Base-by-base conservation (phyloP, 257 asterid species). In the Scutellaria barbata region DNA sequence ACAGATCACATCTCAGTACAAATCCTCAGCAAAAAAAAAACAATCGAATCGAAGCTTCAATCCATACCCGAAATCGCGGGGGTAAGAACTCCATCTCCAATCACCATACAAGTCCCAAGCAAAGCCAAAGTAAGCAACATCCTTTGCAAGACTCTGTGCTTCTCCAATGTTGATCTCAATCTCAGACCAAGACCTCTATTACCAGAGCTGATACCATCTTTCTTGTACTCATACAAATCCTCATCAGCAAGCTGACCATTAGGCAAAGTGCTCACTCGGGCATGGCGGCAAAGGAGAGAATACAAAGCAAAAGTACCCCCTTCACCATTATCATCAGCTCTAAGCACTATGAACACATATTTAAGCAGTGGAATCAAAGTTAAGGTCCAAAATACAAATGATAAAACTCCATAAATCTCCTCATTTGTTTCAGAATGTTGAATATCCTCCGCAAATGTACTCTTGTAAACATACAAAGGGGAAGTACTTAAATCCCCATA, bases 401-500 rank as follows among this genome's bases (percentile, higher is more conserved):
- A 94, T 12, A 94, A 56, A 48, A 89, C 99, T 12, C 99, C 99
- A 69, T 33, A 94, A 17, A 94, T 94, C 63, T 94, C 98, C 63
- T 94, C 98, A 71, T 94, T 91, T 8, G 93, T 56, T 25, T 91
- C 99, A 8, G 99, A 91, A 63, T 94, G 97, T 2, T 89, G 82
- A 73, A 91, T 91, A 74, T 94, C 99, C 84, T 94, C 99, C 6
- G 96, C 99, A 73, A 94, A 94, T 39, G 99, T 94, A 73, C 97
- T 94, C 80, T 88, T 94, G 91, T 91, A 94, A 0, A 94, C 99
- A 81, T 91, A 94, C 45, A 94, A 37, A 56, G 99, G 99, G 1
- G 99, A 94, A 80, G 97, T 94, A 74, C 96, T 86, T 73, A 94
- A 86, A 86, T 94, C 99, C 18, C 99, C 99, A 81, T 94, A 94